Evolutionary conservation across 2,329 filamentous ascomycete species (phyloP).

Genomic region (Sclerotinia subarctica): DNA sequence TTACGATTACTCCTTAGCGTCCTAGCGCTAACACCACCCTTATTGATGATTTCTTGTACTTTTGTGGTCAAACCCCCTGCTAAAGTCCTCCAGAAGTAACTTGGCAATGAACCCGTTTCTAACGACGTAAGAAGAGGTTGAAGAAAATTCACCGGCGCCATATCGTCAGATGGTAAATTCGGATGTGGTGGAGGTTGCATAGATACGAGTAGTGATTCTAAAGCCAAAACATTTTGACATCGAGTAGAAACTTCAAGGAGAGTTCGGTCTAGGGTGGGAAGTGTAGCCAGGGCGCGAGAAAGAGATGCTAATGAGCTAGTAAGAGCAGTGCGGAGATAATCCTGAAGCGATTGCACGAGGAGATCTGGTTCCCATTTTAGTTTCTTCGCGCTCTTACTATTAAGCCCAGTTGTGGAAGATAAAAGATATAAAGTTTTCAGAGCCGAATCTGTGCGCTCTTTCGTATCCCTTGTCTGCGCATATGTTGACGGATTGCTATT

Average conservation of each 20-base stretch:
- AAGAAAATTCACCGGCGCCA: constrained; percentile 53
- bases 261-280: constrained; percentile 78
- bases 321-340: constrained; percentile 76
- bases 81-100: constrained; percentile 90
- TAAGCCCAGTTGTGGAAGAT: constrained; percentile 60
- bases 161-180: constrained; percentile 46
- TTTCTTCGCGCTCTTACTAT: constrained; percentile 42
- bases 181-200: constrained; percentile 68
- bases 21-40: constrained; percentile 79
- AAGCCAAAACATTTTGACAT: constrained; percentile 87
- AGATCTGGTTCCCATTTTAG: constrained; percentile 55
- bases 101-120: constrained; percentile 82
- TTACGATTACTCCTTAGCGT: constrained; percentile 75
- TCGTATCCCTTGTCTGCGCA: constrained; percentile 69
- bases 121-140: constrained; percentile 71
- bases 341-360: constrained; percentile 72
- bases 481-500: constrained; percentile 53
- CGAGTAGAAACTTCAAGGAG: constrained; percentile 76
- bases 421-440: constrained; percentile 76
- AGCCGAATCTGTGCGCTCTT: constrained; percentile 69
- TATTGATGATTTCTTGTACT: constrained; percentile 78
- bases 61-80: constrained; percentile 72
- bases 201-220: constrained; percentile 72
- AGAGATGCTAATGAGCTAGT: constrained; percentile 75
- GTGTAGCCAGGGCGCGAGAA: constrained; percentile 69